Base-by-base conservation (phyloP, 257 asterid genomes). In the Solanum ahanhuiri region DNA sequence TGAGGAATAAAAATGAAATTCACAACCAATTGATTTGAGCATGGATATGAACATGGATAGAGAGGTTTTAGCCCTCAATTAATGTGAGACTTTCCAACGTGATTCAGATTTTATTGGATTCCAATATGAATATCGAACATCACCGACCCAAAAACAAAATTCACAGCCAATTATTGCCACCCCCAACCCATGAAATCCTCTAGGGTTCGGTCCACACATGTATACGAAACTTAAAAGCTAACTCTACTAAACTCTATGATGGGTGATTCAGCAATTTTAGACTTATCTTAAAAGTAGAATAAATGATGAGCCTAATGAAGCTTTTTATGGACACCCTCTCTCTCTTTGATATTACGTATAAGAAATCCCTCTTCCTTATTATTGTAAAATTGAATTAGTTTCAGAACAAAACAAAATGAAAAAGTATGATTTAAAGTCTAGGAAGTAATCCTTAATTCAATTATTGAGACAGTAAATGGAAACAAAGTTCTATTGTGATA, bases 131-230 rank as follows among this genome's bases (percentile, higher is more conserved):
- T 25, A 66, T 66, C 20, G 0, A 4, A 63, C 4, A 4, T 1
- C 2, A 1, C 0, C 0, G 11, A 0, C 0, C 1, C 23, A 0
- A 63, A 63, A 28, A 51, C 8, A 5, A 28, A 23, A 5, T 23
- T 4, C 12, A n/a, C 20, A 9, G 12, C 20, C 54, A 73, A 35
- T 35, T 35, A 73, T 35, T 18, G 3, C 1, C 63, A 54, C 5
- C 63, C 15, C 15, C 63, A 54, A 15, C 63, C 63, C 63, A 20
- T 35, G 81, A 18, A 73, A 22, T 37, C 4, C 31, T 37, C 33
- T 37, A 37, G 22, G 82, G 33, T 39, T 9, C 34, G 33, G 82
- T 75, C 82, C 82, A 2, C 30, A 35, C 51, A 72, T 18, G 33
- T 67, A 25, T 73, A 18, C 4, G 31, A 48, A 73, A 37, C 82